A percentile compares a stretch with the other conserved stretches of the same genome.
These are phyloP conservation scores for Microthlaspi erraticum DNA, from an alignment of 345 rosid genomes.

Conservation along the genomic window DNA sequence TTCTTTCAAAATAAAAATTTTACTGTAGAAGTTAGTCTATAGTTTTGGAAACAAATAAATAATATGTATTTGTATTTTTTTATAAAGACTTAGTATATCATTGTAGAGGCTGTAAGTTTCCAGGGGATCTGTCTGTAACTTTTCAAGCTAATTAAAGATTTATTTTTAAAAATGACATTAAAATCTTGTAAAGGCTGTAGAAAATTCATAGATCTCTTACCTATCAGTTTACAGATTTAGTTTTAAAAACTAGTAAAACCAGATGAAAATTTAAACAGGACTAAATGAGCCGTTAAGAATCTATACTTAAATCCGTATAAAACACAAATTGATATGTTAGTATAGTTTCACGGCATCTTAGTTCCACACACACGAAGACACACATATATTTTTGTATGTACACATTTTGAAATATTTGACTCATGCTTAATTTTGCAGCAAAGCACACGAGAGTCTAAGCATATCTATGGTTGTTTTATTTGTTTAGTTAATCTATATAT, in stretches of 20 bases:
- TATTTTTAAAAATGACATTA: neutral
- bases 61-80: too few species aligned
- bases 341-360: neutral
- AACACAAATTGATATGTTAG: neutral
- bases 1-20: too few species aligned
- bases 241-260: neutral
- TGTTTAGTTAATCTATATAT: neutral
- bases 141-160: neutral
- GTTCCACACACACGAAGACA: neutral
- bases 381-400: neutral
- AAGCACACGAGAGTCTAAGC: neutral
- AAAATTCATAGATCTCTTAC: neutral
- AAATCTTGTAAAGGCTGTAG: too few species aligned
- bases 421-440: conserved; percentile 17
- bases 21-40: neutral
- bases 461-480: neutral
- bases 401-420: neutral
- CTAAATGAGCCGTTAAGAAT: neutral
- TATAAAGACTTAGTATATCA: too few species aligned
- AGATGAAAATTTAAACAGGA: neutral
- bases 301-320: neutral
- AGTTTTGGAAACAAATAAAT: too few species aligned
- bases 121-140: neutral
- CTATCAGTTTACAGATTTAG: neutral
- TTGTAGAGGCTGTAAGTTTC: neutral